Percentiles rank a stretch among this genome's conserved stretches.
These are phyloP conservation scores for Ascochyta fabae DNA, from an alignment of 2,329 filamentous ascomycete species.

Conservation along the genomic window DNA sequence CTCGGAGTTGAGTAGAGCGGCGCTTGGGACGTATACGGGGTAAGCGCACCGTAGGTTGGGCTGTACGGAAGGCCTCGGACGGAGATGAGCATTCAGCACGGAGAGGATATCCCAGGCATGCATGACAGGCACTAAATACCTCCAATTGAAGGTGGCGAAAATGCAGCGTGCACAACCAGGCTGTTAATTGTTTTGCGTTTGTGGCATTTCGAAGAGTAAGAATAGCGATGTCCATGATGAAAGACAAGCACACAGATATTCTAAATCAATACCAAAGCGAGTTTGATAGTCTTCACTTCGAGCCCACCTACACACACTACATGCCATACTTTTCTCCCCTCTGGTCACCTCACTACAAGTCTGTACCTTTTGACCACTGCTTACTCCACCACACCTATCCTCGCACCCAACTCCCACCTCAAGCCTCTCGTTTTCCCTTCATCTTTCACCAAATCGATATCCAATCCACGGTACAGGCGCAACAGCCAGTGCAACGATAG, in stretches of 20 bases:
- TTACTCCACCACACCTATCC: background rate
- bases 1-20: conserved; percentile 31
- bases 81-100: no score
- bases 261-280: no score
- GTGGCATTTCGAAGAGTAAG: no score
- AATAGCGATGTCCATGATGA: no score
- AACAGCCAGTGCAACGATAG: background rate
- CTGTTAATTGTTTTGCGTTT: no score
- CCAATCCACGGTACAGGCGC: background rate
- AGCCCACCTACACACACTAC: background rate
- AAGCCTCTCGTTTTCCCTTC: background rate
- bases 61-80: background rate
- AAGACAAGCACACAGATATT: no score
- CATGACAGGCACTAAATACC: no score
- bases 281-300: no score
- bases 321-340: background rate
- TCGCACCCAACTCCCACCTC: no score
- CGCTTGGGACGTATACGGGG: background rate
- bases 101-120: no score
- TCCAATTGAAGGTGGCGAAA: no score
- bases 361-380: background rate
- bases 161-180: no score
- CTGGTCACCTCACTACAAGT: background rate
- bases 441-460: background rate
- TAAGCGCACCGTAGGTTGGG: background rate